Percentiles rank a stretch among this genome's conserved stretches.
phyloP scores from a whole-genome alignment of 768 basidiomycete genomes.

The Leucosporidium yakuticum region DNA sequence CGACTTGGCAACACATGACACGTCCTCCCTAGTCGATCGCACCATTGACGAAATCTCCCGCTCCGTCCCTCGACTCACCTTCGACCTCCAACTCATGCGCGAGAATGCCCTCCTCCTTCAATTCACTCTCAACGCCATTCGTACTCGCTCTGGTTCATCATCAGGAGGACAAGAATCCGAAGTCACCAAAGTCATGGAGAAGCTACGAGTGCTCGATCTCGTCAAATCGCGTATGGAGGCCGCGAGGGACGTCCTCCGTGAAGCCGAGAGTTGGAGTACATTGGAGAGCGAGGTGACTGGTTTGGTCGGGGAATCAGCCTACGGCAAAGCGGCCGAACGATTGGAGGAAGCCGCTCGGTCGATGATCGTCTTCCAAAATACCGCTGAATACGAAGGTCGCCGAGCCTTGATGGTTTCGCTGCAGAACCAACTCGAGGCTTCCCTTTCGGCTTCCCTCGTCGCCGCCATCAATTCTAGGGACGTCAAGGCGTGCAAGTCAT shows the following conservation, averaged over 20 bases:
- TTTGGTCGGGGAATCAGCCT: conserved; percentile 69
- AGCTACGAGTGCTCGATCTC: conserved; percentile 71
- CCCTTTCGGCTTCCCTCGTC: conserved; percentile 81
- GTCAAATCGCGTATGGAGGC: conserved; percentile 82
- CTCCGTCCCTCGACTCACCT: conserved; percentile 79
- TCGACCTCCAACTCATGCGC: conserved; percentile 95
- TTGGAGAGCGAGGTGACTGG: conserved; percentile 86
- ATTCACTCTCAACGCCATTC: conserved; percentile 58
- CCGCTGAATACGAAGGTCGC: conserved; percentile 80
- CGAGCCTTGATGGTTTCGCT: conserved; percentile 80
- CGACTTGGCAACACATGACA: conserved; percentile 82
- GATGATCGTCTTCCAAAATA: conserved; percentile 89
- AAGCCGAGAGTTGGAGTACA: conserved; percentile 95
- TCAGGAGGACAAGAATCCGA: conserved; percentile 46
- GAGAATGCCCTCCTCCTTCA: conserved; percentile 79
- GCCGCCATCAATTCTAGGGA: conserved; percentile 77
- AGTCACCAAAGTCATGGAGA: conserved; percentile 64
- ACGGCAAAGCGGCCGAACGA: conserved; percentile 84
- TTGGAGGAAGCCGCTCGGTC: conserved; percentile 80
- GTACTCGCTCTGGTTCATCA: conserved; percentile 48
- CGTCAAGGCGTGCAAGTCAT: conserved; percentile 63
- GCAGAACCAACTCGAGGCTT: conserved; percentile 91
- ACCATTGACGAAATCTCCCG: conserved; percentile 89
- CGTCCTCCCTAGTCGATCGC: conserved; percentile 75
- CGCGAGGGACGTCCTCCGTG: conserved; percentile 77